Evolutionary conservation across 2,329 filamentous ascomycete species (phyloP).

Genomic region (Drechslerella stenobrocha): DNA sequence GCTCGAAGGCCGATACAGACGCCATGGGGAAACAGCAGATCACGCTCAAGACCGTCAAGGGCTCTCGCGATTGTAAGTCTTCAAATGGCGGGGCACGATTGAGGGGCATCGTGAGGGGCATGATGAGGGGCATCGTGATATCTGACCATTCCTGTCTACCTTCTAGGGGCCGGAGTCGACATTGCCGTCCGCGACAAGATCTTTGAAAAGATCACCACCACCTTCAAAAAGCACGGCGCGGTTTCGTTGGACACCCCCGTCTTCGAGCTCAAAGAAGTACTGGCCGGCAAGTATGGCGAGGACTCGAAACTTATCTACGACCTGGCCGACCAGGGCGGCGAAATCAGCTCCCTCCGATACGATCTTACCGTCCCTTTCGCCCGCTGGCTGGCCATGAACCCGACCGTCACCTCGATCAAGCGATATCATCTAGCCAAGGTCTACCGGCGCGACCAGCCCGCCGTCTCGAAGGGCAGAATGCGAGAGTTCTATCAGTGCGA

Average conservation of each 20-base stretch:
- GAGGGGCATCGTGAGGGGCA: constrained; percentile 49
- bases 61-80: constrained; percentile 44
- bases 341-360: constrained; percentile 81
- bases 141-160: constrained; percentile 29
- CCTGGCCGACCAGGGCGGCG: constrained; percentile 82
- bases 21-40: constrained; percentile 46
- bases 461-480: constrained; percentile 89
- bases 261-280: constrained; percentile 83
- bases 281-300: constrained; percentile 88
- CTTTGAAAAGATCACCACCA: constrained; percentile 72
- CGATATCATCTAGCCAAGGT: constrained; percentile 96
- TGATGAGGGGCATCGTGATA: too few species aligned
- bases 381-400: constrained; percentile 90
- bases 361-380: constrained; percentile 89
- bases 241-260: constrained; percentile 79
- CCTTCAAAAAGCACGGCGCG: constrained; percentile 82
- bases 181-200: constrained; percentile 81
- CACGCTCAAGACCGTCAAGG: constrained; percentile 46
- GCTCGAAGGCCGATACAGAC: constrained; percentile 18
- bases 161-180: constrained; percentile 69
- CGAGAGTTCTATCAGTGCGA: constrained; percentile 97
- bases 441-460: constrained; percentile 77
- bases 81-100: constrained; percentile 18
- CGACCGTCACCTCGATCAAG: constrained; percentile 79
- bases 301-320: constrained; percentile 92